These are phyloP conservation scores for Talaromyces albobiverticillius DNA, from an alignment of 2,329 filamentous ascomycete genomes.

Conservation along the genomic window DNA sequence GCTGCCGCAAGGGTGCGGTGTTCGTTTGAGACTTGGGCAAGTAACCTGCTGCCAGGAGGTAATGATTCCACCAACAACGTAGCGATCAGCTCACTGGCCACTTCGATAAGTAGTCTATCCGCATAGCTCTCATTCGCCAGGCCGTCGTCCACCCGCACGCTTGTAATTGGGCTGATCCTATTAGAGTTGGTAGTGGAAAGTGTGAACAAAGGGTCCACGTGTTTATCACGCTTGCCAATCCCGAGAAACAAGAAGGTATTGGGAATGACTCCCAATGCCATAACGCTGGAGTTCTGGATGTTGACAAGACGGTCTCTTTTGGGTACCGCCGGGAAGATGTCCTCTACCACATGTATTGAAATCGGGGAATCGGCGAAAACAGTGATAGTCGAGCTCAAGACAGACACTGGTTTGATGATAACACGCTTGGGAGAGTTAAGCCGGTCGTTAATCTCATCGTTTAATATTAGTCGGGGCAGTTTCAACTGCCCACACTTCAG, in stretches of 20 bases:
- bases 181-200: background rate
- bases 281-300: background rate
- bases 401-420: background rate
- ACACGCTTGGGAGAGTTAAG: background rate
- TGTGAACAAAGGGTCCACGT: background rate
- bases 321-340: too few species aligned
- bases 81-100: background rate
- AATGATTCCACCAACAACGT: background rate
- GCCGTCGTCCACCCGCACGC: background rate
- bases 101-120: background rate
- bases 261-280: background rate
- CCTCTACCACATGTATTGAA: background rate
- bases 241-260: background rate
- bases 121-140: background rate
- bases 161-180: background rate
- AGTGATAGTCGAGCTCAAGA: background rate
- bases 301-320: background rate
- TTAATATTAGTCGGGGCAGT: conserved; percentile 27
- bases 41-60: background rate
- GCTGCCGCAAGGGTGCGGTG: background rate
- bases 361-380: background rate
- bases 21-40: background rate
- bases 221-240: background rate
- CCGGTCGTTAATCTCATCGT: background rate
- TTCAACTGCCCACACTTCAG: conserved; percentile 22